Percentiles rank a stretch among this genome's conserved stretches.
Evolutionary conservation across 495 filamentous ascomycete species (phyloP).

Genomic region (Lineolata rhizophorae): DNA sequence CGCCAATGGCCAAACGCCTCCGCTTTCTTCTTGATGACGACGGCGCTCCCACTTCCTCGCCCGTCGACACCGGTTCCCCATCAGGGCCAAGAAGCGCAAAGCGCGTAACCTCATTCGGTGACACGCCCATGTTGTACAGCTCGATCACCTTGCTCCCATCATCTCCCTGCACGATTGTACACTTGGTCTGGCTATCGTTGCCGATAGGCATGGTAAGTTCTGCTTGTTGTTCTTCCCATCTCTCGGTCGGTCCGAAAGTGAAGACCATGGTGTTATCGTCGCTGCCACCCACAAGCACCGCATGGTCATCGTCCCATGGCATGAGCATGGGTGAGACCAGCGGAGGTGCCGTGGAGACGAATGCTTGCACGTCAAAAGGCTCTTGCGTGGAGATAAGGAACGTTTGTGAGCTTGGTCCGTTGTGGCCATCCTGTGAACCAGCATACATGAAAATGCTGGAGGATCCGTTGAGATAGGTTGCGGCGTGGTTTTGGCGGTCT

Average conservation of each 20-base stretch:
- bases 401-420: constrained; percentile 38
- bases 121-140: constrained; percentile 51
- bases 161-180: constrained; percentile 39
- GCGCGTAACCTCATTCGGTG: constrained; percentile 57
- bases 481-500: constrained; percentile 52
- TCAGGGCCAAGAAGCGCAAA: constrained; percentile 32
- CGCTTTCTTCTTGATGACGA: constrained; percentile 14
- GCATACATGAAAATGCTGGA: constrained; percentile 63
- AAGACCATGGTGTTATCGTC: constrained; percentile 42
- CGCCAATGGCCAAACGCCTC: constrained; percentile 28
- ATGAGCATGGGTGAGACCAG: constrained; percentile 47
- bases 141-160: constrained; percentile 72
- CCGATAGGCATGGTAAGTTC: constrained; percentile 36
- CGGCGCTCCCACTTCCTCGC: constrained; percentile 13
- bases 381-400: constrained; percentile 42
- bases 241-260: constrained; percentile 29
- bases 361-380: constrained; percentile 35
- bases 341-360: constrained; percentile 31
- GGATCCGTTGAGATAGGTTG: constrained; percentile 47
- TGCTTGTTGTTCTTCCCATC: constrained; percentile 45
- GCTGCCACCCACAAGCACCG: constrained; percentile 57
- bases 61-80: constrained; percentile 20
- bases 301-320: constrained; percentile 49
- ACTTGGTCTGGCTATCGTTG: constrained; percentile 30
- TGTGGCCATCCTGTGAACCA: constrained; percentile 30